phyloP scores from a whole-genome alignment of 176 grass and related monocot genomes.

The Thalia dealbata region DNA sequence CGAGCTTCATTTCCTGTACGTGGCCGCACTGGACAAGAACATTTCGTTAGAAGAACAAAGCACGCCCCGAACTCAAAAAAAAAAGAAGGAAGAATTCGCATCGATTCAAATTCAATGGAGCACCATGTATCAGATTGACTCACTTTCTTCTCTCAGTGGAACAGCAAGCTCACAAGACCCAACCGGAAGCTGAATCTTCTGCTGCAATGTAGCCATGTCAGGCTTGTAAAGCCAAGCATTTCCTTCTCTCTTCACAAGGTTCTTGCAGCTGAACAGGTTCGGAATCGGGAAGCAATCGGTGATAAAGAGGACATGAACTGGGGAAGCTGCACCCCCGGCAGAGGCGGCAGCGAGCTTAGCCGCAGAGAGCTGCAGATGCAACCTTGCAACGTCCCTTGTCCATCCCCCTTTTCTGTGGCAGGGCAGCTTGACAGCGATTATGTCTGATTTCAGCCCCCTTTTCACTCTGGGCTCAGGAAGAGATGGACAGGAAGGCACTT shows the following conservation, averaged over 20 bases:
- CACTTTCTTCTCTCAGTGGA: neutral
- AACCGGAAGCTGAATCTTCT: neutral
- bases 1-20: neutral
- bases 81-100: too few species aligned
- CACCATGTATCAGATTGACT: neutral
- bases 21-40: neutral
- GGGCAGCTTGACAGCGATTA: slow-evolving; percentile 84
- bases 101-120: neutral
- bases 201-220: neutral
- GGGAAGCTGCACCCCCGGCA: neutral
- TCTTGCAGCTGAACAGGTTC: neutral
- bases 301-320: neutral
- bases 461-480: slow-evolving; percentile 45
- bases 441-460: slow-evolving; percentile 38
- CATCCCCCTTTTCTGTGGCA: slow-evolving; percentile 40
- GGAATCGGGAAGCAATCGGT: neutral
- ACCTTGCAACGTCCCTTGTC: slow-evolving; percentile 70
- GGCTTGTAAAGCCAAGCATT: neutral
- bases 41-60: too few species aligned
- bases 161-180: neutral
- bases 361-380: slow-evolving; percentile 73
- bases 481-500: slow-evolving; percentile 57
- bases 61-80: too few species aligned
- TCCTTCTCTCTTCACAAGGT: neutral
- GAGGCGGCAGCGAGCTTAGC: slow-evolving; percentile 51